A percentile compares a stretch with the other conserved stretches of the same genome.
Conservation (phyloP, 2,329 filamentous ascomycete species). For the Fusarium tupiense region DNA sequence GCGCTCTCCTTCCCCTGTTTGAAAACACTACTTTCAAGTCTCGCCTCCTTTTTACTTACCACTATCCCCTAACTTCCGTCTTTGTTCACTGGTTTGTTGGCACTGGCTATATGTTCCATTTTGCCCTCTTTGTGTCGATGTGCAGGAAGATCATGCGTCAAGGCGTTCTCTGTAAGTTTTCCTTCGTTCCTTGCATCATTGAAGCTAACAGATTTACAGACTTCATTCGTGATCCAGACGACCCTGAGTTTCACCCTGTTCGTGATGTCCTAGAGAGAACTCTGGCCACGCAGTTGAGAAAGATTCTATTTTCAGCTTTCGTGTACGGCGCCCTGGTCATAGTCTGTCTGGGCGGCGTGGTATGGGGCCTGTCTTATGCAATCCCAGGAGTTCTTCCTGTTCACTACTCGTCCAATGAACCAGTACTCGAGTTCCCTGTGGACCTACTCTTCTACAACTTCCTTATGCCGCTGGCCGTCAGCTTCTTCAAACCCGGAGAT, state of each 20-base stretch:
- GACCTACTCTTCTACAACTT: slow-evolving; percentile 98
- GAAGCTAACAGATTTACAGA: slow-evolving; percentile 58
- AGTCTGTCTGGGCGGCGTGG: slow-evolving; percentile 91
- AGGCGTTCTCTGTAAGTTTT: slow-evolving; percentile 85
- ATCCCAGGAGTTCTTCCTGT: slow-evolving; percentile 83
- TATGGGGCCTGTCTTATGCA: slow-evolving; percentile 83
- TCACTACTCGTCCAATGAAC: slow-evolving; percentile 92
- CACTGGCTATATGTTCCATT: slow-evolving; percentile 99
- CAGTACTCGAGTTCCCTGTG: slow-evolving; percentile 91
- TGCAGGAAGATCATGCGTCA: slow-evolving; percentile 97
- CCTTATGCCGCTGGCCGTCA: slow-evolving; percentile 87
- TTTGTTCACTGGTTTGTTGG: slow-evolving; percentile 99
- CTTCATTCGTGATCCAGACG: slow-evolving; percentile 97
- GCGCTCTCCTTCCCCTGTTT: slow-evolving; percentile 90
- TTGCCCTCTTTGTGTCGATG: slow-evolving; percentile 98
- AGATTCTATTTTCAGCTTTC: slow-evolving; percentile 94
- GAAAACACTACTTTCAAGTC: slow-evolving; percentile 80
- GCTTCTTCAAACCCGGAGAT: slow-evolving; percentile 85
- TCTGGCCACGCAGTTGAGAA: slow-evolving; percentile 90
- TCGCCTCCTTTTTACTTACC: slow-evolving; percentile 79
- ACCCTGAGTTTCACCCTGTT: slow-evolving; percentile 97
- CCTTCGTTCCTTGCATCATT: neutral
- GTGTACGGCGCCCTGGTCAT: slow-evolving; percentile 95
- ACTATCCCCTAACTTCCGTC: slow-evolving; percentile 86
- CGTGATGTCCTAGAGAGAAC: slow-evolving; percentile 95